Conservation (phyloP, 2,329 filamentous ascomycete species). For the Verticillium isaacii region DNA sequence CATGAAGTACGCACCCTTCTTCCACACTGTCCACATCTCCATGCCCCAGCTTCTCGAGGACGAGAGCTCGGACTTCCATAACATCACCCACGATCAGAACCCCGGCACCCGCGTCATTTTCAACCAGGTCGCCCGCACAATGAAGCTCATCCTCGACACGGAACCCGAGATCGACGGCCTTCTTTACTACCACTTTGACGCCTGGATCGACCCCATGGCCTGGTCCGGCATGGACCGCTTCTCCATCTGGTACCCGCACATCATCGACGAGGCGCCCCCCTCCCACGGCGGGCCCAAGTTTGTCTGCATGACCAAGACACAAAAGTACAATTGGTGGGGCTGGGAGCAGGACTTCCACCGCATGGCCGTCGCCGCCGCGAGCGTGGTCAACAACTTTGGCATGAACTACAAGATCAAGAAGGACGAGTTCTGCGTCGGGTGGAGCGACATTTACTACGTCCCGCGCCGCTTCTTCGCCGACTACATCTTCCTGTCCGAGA, state of each 20-base stretch:
- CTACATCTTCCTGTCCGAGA: slow-evolving; percentile 20
- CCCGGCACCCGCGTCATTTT: slow-evolving; percentile 15
- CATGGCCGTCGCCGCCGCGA: slow-evolving; percentile 11
- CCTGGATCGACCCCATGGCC: slow-evolving; percentile 24
- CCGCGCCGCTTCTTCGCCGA: slow-evolving; percentile 25
- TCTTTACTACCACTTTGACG: slow-evolving; percentile 26
- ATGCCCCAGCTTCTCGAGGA: slow-evolving; percentile 16
- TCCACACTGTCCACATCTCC: slow-evolving; percentile 21
- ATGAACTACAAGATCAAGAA: slow-evolving; percentile 15
- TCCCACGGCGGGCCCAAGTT: slow-evolving; percentile 14
- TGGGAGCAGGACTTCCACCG: slow-evolving; percentile 14
- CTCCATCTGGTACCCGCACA: slow-evolving; percentile 22
- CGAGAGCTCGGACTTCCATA: slow-evolving; percentile 13
- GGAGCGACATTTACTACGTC: slow-evolving; percentile 29
- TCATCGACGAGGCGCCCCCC: slow-evolving; percentile 10
- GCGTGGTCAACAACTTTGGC: slow-evolving; percentile 12
- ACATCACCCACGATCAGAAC: slow-evolving; percentile 22
- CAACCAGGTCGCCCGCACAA: slow-evolving; percentile 20
- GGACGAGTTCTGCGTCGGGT: slow-evolving; percentile 24
- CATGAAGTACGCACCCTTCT: slow-evolving; percentile 23
- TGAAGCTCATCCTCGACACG: slow-evolving; percentile 22
- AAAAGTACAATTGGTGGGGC: slow-evolving; percentile 17
- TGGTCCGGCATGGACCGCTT: slow-evolving; percentile 19
- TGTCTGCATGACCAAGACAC: slow-evolving; percentile 15
- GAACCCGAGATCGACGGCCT: slow-evolving; percentile 22